Percentiles rank a stretch among this genome's conserved stretches.
These are phyloP conservation scores for Stereocaulon alpinum DNA, from an alignment of 495 filamentous ascomycete genomes.

Conservation along the genomic window DNA sequence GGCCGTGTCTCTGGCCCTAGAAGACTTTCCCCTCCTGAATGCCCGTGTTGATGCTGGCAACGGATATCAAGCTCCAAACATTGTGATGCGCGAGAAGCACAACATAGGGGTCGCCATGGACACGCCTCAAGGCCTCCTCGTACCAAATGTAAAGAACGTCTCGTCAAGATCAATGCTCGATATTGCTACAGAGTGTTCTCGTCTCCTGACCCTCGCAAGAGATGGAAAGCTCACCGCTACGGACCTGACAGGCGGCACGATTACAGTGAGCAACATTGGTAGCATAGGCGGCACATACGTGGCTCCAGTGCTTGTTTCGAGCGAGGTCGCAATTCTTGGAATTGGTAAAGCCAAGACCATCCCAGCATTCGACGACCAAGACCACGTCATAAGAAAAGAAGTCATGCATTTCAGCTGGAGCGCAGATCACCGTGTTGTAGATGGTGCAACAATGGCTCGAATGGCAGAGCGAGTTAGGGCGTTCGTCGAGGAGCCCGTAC, in stretches of 20 bases:
- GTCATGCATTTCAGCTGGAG: conserved; percentile 90
- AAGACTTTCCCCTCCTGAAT: conserved; percentile 78
- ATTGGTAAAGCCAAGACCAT: conserved; percentile 67
- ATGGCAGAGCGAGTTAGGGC: conserved; percentile 69
- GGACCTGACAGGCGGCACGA: conserved; percentile 78
- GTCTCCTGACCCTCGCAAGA: conserved; percentile 60
- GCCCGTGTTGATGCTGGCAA: conserved; percentile 56
- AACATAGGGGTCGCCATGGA: conserved; percentile 97
- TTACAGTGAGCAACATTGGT: conserved; percentile 96
- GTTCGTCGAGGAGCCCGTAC: conserved; percentile 72
- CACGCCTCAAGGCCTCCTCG: conserved; percentile 77
- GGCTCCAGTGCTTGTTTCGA: conserved; percentile 73
- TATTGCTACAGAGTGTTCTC: conserved; percentile 65
- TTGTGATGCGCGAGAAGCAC: conserved; percentile 71
- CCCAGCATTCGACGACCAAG: conserved; percentile 55
- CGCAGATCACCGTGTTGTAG: conserved; percentile 89
- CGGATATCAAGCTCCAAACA: conserved; percentile 46
- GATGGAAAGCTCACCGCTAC: conserved; percentile 62
- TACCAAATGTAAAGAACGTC: conserved; percentile 90
- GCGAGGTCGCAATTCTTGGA: conserved; percentile 86
- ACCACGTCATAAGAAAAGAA: conserved; percentile 49
- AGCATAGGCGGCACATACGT: conserved; percentile 90
- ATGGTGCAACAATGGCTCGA: conserved; percentile 87
- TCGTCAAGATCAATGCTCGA: conserved; percentile 58
- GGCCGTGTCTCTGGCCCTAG: conserved; percentile 74